phyloP scores from a whole-genome alignment of 306 rosid genomes.

The Begonia fuchsioides region DNA sequence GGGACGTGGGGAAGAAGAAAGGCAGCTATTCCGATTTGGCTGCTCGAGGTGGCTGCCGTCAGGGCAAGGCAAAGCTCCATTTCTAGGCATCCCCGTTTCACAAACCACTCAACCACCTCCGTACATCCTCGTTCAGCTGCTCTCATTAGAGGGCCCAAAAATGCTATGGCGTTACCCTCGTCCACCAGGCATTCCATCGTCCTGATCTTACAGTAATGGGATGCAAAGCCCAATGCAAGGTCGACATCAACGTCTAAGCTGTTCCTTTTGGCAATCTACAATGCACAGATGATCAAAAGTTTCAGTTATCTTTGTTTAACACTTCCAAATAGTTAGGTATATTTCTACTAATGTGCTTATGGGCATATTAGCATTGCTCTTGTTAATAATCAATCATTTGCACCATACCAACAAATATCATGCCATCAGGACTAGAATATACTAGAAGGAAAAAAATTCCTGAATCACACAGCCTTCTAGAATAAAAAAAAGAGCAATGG shows the following conservation, averaged over 20 bases:
- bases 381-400: too few species aligned
- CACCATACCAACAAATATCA: too few species aligned
- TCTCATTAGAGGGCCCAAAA: slow-evolving; percentile 85
- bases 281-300: slow-evolving; percentile 4
- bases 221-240: slow-evolving; percentile 86
- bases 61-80: slow-evolving; percentile 94
- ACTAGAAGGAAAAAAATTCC: too few species aligned
- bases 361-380: too few species aligned
- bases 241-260: slow-evolving; percentile 87
- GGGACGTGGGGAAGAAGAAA: slow-evolving; percentile 82
- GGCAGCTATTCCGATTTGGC: slow-evolving; percentile 60
- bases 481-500: too few species aligned
- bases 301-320: too few species aligned
- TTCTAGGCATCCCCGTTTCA: slow-evolving; percentile 70
- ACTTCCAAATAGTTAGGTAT: too few species aligned
- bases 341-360: too few species aligned
- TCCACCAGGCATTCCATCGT: slow-evolving; percentile 89
- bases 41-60: slow-evolving; percentile 85
- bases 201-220: slow-evolving; percentile 76
- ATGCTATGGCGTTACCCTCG: slow-evolving; percentile 83
- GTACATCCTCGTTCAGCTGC: slow-evolving; percentile 86
- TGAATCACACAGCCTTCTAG: too few species aligned
- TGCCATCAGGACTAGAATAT: too few species aligned
- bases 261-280: slow-evolving; percentile 78
- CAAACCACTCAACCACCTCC: slow-evolving; percentile 83